Conservation (phyloP, 306 rosid genomes). For the Medicago arabica region DNA sequence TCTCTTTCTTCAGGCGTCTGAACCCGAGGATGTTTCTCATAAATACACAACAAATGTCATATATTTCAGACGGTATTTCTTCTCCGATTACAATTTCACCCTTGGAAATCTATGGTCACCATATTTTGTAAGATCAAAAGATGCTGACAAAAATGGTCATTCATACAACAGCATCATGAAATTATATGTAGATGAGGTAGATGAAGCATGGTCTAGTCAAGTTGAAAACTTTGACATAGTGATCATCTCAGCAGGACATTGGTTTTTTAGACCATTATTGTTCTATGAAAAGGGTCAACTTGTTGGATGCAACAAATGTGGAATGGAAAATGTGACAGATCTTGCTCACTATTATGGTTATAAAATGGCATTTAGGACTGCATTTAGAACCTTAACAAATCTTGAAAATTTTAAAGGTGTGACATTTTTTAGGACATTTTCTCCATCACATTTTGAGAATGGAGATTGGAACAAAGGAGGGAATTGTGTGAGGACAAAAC, state of each 20-base stretch:
- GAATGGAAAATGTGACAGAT: slow-evolving; percentile 47
- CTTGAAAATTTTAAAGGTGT: slow-evolving; percentile 64
- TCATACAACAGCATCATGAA: slow-evolving; percentile 58
- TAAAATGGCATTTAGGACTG: slow-evolving; percentile 70
- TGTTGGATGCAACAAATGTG: slow-evolving; percentile 72
- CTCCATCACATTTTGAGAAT: slow-evolving; percentile 87
- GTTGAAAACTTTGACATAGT: slow-evolving; percentile 69
- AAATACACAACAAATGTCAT: slow-evolving; percentile 40
- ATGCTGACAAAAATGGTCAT: slow-evolving; percentile 55
- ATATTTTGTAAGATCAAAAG: slow-evolving; percentile 59
- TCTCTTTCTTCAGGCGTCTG: slow-evolving; percentile 56
- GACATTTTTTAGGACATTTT: slow-evolving; percentile 83
- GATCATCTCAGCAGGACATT: slow-evolving; percentile 83
- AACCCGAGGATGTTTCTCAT: slow-evolving; percentile 65
- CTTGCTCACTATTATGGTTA: slow-evolving; percentile 55
- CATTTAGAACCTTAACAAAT: slow-evolving; percentile 51
- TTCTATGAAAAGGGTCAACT: slow-evolving; percentile 58
- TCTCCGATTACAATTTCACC: slow-evolving; percentile 70
- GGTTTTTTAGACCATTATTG: slow-evolving; percentile 79
- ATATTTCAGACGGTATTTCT: slow-evolving; percentile 62
- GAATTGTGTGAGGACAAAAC: slow-evolving; percentile 70
- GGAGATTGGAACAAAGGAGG: slow-evolving; percentile 94
- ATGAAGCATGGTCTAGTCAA: slow-evolving; percentile 60
- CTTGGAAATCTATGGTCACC: slow-evolving; percentile 82
- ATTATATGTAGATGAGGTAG: slow-evolving; percentile 71